Base-by-base conservation (phyloP, 2,329 filamentous ascomycete genomes). In the Fusarium begoniae region DNA sequence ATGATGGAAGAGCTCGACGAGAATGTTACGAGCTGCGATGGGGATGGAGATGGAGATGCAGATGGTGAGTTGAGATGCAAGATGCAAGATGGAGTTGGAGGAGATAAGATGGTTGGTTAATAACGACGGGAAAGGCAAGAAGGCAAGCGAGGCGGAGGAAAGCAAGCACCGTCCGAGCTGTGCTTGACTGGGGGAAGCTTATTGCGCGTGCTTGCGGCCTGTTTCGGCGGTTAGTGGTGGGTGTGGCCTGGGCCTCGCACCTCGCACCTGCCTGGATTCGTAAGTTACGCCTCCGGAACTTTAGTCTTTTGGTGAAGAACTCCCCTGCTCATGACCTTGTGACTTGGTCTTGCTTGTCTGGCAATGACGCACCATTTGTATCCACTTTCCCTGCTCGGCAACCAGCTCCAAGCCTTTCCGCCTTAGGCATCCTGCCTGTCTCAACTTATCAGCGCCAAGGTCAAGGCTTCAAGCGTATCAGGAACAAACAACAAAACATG, bases 351-450 rank as follows among this genome's bases (percentile, higher is more conserved):
- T 55, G 37, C 51, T 11, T 51, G 66, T 50, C 73, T 65, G 48
- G 72, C 73, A 75, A 79, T 79, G 76, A 79, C 77, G 77, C 78
- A 79, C 74, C 74, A 78, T 68, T 56, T 56, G 67, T 57, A 63
- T 70, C 77, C 77, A 78, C 77, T 71, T 69, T 74, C 66, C 65
- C 62, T 78, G 72, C 73, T 66, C 74, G 68, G 77, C 77, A 79
- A 79, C 77, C 73, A 68, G 48, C 58, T 58, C 53, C 68, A 66
- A 63, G 55, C 78, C 70, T 77, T 77, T 65, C 75, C 74, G 75
- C 78, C 78, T 79, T 76, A 74, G 77, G 75, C 77, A 79, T 69
- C 66, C 66, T 69, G 59, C 62, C 6, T 51, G 68, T 75, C 71
- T 75, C 63, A 50, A 53, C 63, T 69, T 70, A 67, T 77, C 63